Evolutionary conservation across 2,329 filamentous ascomycete species (phyloP).

Genomic region (Onygenales sp.): DNA sequence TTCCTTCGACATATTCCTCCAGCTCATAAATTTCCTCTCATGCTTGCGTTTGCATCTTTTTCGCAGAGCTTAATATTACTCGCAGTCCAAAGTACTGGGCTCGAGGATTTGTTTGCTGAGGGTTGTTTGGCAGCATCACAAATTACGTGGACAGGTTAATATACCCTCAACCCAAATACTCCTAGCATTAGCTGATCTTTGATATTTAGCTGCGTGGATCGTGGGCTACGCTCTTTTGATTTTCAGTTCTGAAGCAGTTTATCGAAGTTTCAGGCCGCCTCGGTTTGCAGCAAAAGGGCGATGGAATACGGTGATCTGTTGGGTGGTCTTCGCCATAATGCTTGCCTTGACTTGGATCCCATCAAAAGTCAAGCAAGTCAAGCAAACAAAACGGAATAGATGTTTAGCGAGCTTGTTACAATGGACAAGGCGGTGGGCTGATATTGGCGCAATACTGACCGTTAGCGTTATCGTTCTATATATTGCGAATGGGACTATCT

Average conservation of each 20-base stretch:
- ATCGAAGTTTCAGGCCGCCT: constrained; percentile 2
- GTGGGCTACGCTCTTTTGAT: constrained; percentile 16
- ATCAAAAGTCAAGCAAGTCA: constrained; percentile 9
- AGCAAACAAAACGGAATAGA: constrained; percentile 6
- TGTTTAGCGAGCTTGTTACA: constrained; percentile 13
- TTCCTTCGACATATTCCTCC: constrained; percentile 11
- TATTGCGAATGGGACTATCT: constrained; percentile 10
- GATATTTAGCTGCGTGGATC: constrained; percentile 16
- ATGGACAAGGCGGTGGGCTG: constrained; percentile 13
- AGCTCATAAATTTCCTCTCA: constrained; percentile 12
- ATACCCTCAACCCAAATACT: not conserved
- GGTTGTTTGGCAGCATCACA: constrained; percentile 12
- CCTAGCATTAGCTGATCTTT: constrained; percentile 4
- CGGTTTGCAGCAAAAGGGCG: constrained; percentile 11
- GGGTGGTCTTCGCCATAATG: constrained; percentile 8
- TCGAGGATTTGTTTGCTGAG: constrained; percentile 6
- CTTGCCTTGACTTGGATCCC: constrained; percentile 17
- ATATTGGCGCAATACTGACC: constrained; percentile 13
- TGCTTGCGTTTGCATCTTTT: constrained; percentile 11
- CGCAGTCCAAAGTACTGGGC: constrained; percentile 10
- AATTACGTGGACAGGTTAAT: constrained; percentile 17
- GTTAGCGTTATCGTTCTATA: constrained; percentile 12
- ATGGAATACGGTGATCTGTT: constrained; percentile 13
- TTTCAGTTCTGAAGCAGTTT: constrained; percentile 15
- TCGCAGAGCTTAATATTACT: constrained; percentile 13